Evolutionary conservation across 2,329 filamentous ascomycete genomes (phyloP), one percentile per base, ranked within the genome.

Genomic region (Grosmannia clavigera): DNA sequence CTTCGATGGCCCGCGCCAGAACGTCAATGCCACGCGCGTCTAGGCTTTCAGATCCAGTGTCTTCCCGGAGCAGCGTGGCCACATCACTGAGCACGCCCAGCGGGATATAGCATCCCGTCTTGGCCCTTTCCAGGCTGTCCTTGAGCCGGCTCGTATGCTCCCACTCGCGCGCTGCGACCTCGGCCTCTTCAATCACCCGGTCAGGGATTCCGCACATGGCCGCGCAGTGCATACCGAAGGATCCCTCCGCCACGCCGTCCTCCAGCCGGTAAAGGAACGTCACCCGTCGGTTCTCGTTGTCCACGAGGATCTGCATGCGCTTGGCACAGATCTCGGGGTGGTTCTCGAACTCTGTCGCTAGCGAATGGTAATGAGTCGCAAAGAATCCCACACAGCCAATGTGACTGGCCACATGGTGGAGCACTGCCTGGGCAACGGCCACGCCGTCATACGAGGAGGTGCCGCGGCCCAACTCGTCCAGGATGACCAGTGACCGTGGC

Each of bases 141-240:
- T 91, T 94, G 63, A 97, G 78, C 25, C 90, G 80, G 66, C 88
- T 92, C 0, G 94, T 97, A 72, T 96, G 91, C 75, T 99, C 94
- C 91, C 94, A 97, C 68, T 91, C 89, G 66, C 80, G 85, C 1
- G 94, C 94, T 6, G 94, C 94, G 27, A 86, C 82, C 72, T 99
- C 94, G 0, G 94, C 94, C 27, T 87, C 78, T 69, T 92, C 85
- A 63, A 99, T 90, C 19, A 99, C 85, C 60, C 85, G 85, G 53
- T 78, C 77, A 0, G 90, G 84, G 64, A 99, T 97, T 1, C 94
- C 94, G 67, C 94, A 99, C 94, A 99, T 99, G 62, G 90, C 87
- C 1, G 94, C 94, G 70, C 94, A 99, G 72, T 99, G 94, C 94
- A 99, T 99, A 67, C 94, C 94, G 69, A 97, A 99, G 68, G 90